These are phyloP conservation scores for Cantharellus anzutake DNA, from an alignment of 768 basidiomycete genomes.

Conservation along the genomic window DNA sequence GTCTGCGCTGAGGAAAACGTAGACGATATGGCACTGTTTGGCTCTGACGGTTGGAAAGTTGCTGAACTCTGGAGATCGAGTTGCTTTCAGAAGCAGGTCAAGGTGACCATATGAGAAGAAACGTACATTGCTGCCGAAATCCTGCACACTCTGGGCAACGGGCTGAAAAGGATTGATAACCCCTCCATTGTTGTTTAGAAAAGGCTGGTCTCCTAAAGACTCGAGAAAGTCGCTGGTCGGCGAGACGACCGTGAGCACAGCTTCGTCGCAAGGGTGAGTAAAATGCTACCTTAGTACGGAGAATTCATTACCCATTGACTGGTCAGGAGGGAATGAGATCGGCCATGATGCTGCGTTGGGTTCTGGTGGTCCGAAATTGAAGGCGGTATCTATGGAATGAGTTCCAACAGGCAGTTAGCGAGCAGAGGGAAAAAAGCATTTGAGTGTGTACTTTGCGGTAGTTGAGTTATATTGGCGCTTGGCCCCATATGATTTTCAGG, in stretches of 20 bases:
- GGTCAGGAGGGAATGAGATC: slow-evolving; percentile 21
- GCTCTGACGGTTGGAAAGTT: neutral
- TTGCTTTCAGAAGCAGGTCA: neutral
- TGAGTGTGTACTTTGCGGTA: neutral
- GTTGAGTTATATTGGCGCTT: neutral
- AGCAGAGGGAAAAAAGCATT: neutral
- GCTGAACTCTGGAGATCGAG: neutral
- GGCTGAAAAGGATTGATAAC: neutral
- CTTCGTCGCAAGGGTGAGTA: neutral
- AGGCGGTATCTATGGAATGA: neutral
- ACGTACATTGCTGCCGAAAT: no score
- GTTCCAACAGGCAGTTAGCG: neutral
- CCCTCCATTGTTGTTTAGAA: slow-evolving; percentile 28
- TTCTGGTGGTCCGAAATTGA: slow-evolving; percentile 12
- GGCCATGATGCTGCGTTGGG: slow-evolving; percentile 26
- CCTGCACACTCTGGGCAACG: neutral
- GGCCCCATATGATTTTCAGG: neutral
- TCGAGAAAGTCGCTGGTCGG: slow-evolving; percentile 61
- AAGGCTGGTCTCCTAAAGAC: slow-evolving; percentile 67
- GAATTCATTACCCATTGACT: slow-evolving; percentile 64
- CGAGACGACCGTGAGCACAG: neutral
- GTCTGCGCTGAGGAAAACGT: slow-evolving; percentile 2
- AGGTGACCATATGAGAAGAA: no score
- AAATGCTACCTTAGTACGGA: slow-evolving; percentile 46
- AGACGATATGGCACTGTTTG: neutral